Conservation (phyloP, 75 land plant genomes). For the Selaginella tamariscina region DNA sequence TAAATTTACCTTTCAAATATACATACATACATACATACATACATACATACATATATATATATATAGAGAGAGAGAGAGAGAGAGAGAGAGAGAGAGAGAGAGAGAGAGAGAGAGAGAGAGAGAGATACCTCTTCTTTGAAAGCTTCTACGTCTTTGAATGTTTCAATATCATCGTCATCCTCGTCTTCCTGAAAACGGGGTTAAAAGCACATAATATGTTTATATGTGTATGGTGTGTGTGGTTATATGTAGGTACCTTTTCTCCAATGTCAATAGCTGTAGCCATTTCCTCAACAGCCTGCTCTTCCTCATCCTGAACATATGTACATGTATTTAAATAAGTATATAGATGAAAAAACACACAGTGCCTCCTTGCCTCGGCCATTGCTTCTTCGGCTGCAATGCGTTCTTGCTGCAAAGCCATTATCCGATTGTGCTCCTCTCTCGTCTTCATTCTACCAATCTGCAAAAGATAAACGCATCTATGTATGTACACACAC, state of each 20-base stretch:
- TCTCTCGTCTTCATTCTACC: background rate
- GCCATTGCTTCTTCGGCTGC: background rate
- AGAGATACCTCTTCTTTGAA: background rate
- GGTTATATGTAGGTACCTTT: too few relatives aligned
- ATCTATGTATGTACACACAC: background rate
- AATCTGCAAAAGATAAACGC: too few relatives aligned
- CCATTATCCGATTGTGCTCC: background rate
- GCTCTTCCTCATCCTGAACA: slow-evolving; percentile 37
- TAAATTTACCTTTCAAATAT: too few relatives aligned
- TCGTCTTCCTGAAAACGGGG: slow-evolving; percentile 35
- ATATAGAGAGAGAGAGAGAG: too few relatives aligned
- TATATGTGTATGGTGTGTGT: slow-evolving; percentile 45
- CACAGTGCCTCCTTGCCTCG: background rate
- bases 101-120: too few relatives aligned
- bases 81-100: too few relatives aligned
- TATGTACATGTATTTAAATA: background rate
- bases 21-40: too few relatives aligned
- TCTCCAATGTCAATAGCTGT: slow-evolving; percentile 95
- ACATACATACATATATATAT: too few relatives aligned
- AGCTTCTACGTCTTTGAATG: background rate
- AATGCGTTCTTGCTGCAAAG: background rate
- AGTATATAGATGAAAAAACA: background rate
- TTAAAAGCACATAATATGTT: background rate
- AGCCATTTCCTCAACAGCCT: slow-evolving; percentile 77
- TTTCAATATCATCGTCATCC: slow-evolving; percentile 30